These are phyloP conservation scores for Leptodermis oblonga DNA, from an alignment of 257 asterid genomes.

Conservation along the genomic window DNA sequence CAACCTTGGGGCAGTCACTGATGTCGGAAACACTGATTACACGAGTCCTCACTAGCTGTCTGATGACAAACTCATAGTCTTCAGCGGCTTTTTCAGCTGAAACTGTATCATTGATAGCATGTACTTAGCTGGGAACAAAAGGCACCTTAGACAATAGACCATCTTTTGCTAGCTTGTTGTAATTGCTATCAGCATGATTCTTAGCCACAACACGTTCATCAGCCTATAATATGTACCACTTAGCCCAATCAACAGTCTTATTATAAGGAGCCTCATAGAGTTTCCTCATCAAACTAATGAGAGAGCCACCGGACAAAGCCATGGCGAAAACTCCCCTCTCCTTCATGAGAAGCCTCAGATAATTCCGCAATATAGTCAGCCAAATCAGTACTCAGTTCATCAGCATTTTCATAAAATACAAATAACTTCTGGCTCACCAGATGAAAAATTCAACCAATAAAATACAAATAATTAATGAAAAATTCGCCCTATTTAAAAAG, in stretches of 20 bases:
- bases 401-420: conserved; percentile 61
- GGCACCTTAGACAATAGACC: conserved; percentile 83
- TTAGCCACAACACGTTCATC: conserved; percentile 94
- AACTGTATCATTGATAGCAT: conserved; percentile 69
- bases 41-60: conserved; percentile 82
- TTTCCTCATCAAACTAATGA: conserved; percentile 78
- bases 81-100: conserved; percentile 86
- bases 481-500: no score
- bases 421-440: no score
- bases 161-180: conserved; percentile 83
- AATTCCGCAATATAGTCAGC: conserved; percentile 85
- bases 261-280: conserved; percentile 81
- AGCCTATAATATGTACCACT: conserved; percentile 85
- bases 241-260: conserved; percentile 95
- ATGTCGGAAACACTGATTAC: conserved; percentile 46
- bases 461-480: no score
- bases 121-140: conserved; percentile 68
- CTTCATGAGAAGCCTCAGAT: conserved; percentile 79
- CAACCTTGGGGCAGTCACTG: conserved; percentile 60
- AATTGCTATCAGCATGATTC: conserved; percentile 85
- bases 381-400: conserved; percentile 62
- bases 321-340: conserved; percentile 78
- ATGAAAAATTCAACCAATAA: no score
- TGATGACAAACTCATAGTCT: conserved; percentile 72
- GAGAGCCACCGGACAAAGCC: conserved; percentile 95